Evolutionary conservation across 768 basidiomycete genomes (phyloP).

Genomic region (Lentinula raphanica): DNA sequence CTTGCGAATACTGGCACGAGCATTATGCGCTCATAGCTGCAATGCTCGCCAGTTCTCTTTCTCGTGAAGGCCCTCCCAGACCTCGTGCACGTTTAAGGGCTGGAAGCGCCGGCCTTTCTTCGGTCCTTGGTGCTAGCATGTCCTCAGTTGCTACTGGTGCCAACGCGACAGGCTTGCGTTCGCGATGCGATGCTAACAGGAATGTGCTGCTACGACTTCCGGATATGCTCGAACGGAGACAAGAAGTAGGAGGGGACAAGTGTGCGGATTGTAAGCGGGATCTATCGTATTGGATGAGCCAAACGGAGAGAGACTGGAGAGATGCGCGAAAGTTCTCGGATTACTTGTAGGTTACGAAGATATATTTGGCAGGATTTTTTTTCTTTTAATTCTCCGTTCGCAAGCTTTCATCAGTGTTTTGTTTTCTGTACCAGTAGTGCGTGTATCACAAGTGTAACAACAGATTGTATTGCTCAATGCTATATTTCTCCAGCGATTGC

Average conservation of each 20-base stretch:
- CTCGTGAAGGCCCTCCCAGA: neutral
- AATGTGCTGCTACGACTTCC: conserved; percentile 7
- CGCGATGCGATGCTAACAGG: neutral
- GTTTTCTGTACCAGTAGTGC: no score
- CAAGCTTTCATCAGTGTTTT: no score
- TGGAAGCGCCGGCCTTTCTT: neutral
- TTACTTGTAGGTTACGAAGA: conserved; percentile 2
- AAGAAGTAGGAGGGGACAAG: conserved; percentile 5
- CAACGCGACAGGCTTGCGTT: neutral
- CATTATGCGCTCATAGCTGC: conserved; percentile 10
- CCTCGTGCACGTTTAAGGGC: neutral
- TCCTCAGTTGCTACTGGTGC: conserved; percentile 3
- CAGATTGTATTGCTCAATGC: no score
- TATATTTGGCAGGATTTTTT: neutral
- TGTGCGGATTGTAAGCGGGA: conserved; percentile 13
- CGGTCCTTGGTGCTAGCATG: neutral
- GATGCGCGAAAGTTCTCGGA: conserved; percentile 6
- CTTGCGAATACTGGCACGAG: conserved; percentile 11
- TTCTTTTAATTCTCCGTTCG: neutral
- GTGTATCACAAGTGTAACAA: no score
- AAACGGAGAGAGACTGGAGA: conserved; percentile 7
- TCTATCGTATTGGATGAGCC: conserved; percentile 8
- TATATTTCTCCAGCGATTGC: no score
- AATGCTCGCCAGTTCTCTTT: neutral
- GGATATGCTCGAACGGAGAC: conserved; percentile 7